Conservation (phyloP, 148 eudicot species). For the Chenopodium quinoa region DNA sequence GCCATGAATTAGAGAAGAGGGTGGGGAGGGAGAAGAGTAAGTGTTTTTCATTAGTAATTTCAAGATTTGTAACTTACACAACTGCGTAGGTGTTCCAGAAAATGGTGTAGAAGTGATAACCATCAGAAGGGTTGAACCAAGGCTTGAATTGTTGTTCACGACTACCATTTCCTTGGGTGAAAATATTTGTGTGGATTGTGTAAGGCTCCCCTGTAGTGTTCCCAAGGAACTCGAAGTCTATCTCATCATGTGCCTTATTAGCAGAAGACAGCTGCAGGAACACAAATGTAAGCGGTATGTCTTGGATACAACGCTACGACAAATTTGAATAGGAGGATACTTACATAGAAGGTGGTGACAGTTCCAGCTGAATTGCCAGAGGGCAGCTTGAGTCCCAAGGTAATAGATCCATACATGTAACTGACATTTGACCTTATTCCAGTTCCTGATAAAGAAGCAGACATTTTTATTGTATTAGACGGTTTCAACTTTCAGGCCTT, state of each 20-base stretch:
- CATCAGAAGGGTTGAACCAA: slow-evolving; percentile 75
- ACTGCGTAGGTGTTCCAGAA: slow-evolving; percentile 56
- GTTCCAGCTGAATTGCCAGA: slow-evolving; percentile 73
- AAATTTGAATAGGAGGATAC: slow-evolving; percentile 23
- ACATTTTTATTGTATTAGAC: neutral
- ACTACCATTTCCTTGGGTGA: slow-evolving; percentile 50
- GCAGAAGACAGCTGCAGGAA: slow-evolving; percentile 51
- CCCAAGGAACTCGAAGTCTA: slow-evolving; percentile 89
- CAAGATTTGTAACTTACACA: slow-evolving; percentile 40
- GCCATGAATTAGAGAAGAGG: too few relatives aligned
- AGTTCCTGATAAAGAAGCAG: slow-evolving; percentile 43
- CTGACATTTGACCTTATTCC: slow-evolving; percentile 46
- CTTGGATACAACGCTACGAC: neutral
- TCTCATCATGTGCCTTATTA: slow-evolving; percentile 60
- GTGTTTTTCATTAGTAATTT: too few relatives aligned
- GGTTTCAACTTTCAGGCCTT: neutral
- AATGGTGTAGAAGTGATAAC: slow-evolving; percentile 67
- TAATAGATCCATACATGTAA: slow-evolving; percentile 63
- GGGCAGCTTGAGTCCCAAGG: slow-evolving; percentile 55
- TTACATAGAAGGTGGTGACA: slow-evolving; percentile 75
- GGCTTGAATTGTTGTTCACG: slow-evolving; percentile 66
- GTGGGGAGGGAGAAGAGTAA: neutral
- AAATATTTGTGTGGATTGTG: slow-evolving; percentile 71
- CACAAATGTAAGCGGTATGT: neutral
- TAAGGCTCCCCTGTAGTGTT: slow-evolving; percentile 59